A percentile compares a stretch with the other conserved stretches of the same genome.
These are phyloP conservation scores for Chrysoporthe puriensis DNA, from an alignment of 2,329 filamentous ascomycete genomes.

Conservation along the genomic window DNA sequence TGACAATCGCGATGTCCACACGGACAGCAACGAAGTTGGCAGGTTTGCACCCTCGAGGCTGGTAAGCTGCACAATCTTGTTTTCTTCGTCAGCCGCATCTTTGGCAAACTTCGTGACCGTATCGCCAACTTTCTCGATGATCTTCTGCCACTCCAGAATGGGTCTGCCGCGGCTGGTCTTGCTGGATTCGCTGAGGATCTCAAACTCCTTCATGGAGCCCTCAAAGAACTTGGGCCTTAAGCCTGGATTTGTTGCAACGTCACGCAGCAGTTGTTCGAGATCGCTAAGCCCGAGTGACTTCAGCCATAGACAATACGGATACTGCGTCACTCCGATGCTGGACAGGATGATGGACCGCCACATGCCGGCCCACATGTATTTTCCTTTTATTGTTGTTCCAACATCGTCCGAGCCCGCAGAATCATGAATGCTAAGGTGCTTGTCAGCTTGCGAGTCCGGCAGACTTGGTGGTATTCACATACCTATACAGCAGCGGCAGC, in stretches of 20 bases:
- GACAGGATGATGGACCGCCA: slow-evolving; percentile 73
- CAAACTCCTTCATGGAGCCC: slow-evolving; percentile 43
- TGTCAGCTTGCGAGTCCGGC: slow-evolving; percentile 10
- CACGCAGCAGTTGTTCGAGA: slow-evolving; percentile 61
- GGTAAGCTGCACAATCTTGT: slow-evolving; percentile 57
- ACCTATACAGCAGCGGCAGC: slow-evolving; percentile 67
- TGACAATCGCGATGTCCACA: slow-evolving; percentile 63
- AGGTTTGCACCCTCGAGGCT: slow-evolving; percentile 58
- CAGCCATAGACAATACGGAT: slow-evolving; percentile 72
- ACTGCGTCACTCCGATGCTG: slow-evolving; percentile 62
- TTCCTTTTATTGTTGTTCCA: slow-evolving; percentile 39
- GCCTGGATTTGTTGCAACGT: slow-evolving; percentile 43
- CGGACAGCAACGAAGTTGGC: slow-evolving; percentile 53
- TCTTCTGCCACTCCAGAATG: slow-evolving; percentile 40
- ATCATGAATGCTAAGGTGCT: slow-evolving; percentile 47
- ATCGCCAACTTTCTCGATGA: slow-evolving; percentile 55
- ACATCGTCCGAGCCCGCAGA: slow-evolving; percentile 48
- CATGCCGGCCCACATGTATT: slow-evolving; percentile 61
- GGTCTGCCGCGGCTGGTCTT: slow-evolving; percentile 32
- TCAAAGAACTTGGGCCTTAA: slow-evolving; percentile 45
- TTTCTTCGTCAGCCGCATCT: slow-evolving; percentile 41
- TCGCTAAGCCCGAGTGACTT: slow-evolving; percentile 66
- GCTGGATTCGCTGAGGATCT: slow-evolving; percentile 33
- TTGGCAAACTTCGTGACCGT: slow-evolving; percentile 58
- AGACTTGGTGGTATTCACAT: slow-evolving; percentile 30